Evolutionary conservation across 2,329 filamentous ascomycete genomes (phyloP).

Genomic region (Pseudocercospora macadamiae): DNA sequence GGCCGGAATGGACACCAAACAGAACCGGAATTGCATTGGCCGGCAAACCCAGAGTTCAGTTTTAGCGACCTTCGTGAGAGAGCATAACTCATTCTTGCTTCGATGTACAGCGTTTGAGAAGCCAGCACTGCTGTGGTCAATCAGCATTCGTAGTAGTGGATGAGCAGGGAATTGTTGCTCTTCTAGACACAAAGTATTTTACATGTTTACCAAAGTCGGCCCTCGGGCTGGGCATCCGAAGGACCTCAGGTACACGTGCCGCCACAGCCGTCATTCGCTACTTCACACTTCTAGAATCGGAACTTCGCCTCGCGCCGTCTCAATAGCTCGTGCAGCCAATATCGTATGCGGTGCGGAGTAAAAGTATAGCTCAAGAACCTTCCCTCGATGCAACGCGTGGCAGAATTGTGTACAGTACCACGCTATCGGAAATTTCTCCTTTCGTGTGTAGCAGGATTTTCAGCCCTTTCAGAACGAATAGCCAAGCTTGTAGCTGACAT

Average conservation of each 20-base stretch:
- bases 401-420: neutral
- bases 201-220: neutral
- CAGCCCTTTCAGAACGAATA: neutral
- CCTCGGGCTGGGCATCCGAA: neutral
- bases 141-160: neutral
- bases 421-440: neutral
- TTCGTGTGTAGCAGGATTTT: neutral
- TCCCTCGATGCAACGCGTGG: neutral
- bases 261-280: neutral
- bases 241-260: neutral
- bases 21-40: constrained; percentile 3
- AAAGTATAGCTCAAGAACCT: neutral
- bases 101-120: neutral
- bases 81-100: neutral
- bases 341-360: neutral
- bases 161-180: neutral
- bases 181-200: neutral
- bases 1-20: neutral
- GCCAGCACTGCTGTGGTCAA: neutral
- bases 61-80: neutral
- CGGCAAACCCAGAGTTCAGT: neutral
- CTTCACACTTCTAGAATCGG: neutral
- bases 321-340: constrained; percentile 5
- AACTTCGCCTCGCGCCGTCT: neutral
- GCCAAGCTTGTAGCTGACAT: neutral